Percentiles rank a stretch among this genome's conserved stretches.
phyloP scores from a whole-genome alignment of 2,329 filamentous ascomycete genomes.

The Paraphoma chrysanthemicola region DNA sequence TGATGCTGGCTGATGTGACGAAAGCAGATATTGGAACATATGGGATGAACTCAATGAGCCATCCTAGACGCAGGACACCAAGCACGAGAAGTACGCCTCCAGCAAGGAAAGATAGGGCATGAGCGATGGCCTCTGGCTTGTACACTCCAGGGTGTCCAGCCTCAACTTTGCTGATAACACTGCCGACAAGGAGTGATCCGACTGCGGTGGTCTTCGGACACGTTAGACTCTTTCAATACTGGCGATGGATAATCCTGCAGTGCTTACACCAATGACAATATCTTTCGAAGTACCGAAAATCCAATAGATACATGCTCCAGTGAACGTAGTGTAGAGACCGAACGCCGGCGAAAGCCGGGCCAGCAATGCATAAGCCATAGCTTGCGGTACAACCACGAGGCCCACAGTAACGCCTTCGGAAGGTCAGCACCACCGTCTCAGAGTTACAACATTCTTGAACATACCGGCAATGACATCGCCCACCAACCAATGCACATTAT shows the following conservation, averaged over 20 bases:
- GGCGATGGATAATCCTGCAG: background rate
- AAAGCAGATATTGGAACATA: constrained; percentile 90
- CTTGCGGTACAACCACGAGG: constrained; percentile 85
- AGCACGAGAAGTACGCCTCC: constrained; percentile 80
- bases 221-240: constrained; percentile 5
- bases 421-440: background rate
- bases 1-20: constrained; percentile 95
- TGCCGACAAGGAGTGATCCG: constrained; percentile 86
- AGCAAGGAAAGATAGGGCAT: constrained; percentile 76
- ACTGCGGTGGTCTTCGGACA: constrained; percentile 80
- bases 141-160: constrained; percentile 63
- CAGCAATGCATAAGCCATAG: constrained; percentile 91
- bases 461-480: constrained; percentile 41
- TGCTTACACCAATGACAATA: constrained; percentile 87
- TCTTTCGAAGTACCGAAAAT: constrained; percentile 97
- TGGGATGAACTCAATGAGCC: constrained; percentile 92
- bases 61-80: constrained; percentile 80
- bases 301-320: constrained; percentile 94
- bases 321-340: constrained; percentile 92
- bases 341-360: constrained; percentile 79
- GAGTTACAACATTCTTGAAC: background rate
- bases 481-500: constrained; percentile 40
- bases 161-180: constrained; percentile 72
- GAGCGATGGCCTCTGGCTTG: constrained; percentile 72
- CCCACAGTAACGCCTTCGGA: constrained; percentile 65